Evolutionary conservation across 2,329 filamentous ascomycete genomes (phyloP), one percentile per base, ranked within the genome.

Genomic region (Aspergillus fischeri): DNA sequence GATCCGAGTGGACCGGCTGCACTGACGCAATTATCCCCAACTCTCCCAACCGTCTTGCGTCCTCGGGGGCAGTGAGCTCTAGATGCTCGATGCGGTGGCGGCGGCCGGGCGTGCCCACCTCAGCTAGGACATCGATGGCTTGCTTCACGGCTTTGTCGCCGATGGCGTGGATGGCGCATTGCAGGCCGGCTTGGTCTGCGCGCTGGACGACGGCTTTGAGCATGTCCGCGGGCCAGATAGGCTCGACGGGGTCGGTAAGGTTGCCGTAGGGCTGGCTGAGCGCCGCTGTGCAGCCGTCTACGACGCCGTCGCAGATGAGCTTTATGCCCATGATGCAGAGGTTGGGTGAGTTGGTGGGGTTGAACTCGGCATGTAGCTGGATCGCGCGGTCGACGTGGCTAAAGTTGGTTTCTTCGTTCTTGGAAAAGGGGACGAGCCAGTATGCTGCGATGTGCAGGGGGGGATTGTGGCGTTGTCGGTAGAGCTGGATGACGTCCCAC

Each of bases 61-160:
- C 79, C 58, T 76, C 74, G 0, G 77, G 76, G 0, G 76, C 72
- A 0, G 77, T 78, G 56, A 82, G 67, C 59, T 82, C 80, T 10
- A 82, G 70, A 66, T 82, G 80, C 63, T 82, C 80, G 58, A 82
- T 81, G 49, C 80, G 73, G 59, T 81, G 80, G 24, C 80, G 72
- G 47, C 74, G 73, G 20, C 71, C 73, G 3, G 75, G 74, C 1
- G 72, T 72, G 24, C 66, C 64, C 24, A 74, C 73, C 27, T 75
- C 57, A 17, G 77, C 75, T 7, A 82, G 69, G 1, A 73, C 72
- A 51, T 80, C 74, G 60, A 82, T 77, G 14, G 78, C 77, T 53
- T 76, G 75, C 38, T 72, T 71, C 2, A 81, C 72, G 3, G 80
- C 75, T 53, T 66, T 67, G 56, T 82, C 80, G n/a, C 80, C 80